These are phyloP conservation scores for Apiotrichum akiyoshidainum DNA, from an alignment of 1,284 basidiomycete genomes.

Conservation along the genomic window DNA sequence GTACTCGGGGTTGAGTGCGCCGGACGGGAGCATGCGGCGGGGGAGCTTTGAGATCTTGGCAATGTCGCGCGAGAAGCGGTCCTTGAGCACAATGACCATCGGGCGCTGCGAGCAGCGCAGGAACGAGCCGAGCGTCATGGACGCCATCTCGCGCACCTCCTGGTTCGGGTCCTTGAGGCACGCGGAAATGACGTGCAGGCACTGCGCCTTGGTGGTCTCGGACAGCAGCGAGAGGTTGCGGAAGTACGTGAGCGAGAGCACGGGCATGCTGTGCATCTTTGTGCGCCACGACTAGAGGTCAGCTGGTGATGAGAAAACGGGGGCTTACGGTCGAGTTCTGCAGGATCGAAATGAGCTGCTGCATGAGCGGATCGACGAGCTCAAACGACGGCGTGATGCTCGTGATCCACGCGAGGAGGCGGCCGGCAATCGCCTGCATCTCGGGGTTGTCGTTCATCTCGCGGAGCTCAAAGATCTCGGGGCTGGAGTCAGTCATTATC, in stretches of 20 bases:
- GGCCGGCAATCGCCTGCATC: constrained; percentile 48
- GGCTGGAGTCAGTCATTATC: constrained; percentile 23
- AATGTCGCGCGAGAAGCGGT: constrained; percentile 70
- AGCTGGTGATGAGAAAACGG: no score
- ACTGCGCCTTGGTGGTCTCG: constrained; percentile 61
- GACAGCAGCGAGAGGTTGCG: constrained; percentile 72
- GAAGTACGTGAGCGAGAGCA: constrained; percentile 52
- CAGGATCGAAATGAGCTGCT: constrained; percentile 49
- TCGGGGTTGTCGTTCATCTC: constrained; percentile 52
- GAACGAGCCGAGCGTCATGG: constrained; percentile 81
- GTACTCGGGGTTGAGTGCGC: constrained; percentile 60
- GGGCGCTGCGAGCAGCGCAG: constrained; percentile 88
- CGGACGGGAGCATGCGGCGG: constrained; percentile 59
- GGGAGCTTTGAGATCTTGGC: constrained; percentile 64
- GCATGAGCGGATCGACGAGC: constrained; percentile 51
- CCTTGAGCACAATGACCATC: constrained; percentile 82
- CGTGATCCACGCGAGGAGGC: constrained; percentile 52
- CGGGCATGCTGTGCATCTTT: constrained; percentile 53
- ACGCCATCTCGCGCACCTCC: constrained; percentile 92
- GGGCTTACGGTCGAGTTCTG: constrained; percentile 34
- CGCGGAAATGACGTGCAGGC: constrained; percentile 60
- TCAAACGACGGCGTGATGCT: constrained; percentile 53
- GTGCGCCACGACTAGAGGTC: constrained; percentile 50
- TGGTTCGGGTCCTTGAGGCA: constrained; percentile 87
- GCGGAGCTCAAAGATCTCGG: constrained; percentile 50